Evolutionary conservation across 2,329 filamentous ascomycete genomes (phyloP).

Genomic region (Delphinella strobiligena): DNA sequence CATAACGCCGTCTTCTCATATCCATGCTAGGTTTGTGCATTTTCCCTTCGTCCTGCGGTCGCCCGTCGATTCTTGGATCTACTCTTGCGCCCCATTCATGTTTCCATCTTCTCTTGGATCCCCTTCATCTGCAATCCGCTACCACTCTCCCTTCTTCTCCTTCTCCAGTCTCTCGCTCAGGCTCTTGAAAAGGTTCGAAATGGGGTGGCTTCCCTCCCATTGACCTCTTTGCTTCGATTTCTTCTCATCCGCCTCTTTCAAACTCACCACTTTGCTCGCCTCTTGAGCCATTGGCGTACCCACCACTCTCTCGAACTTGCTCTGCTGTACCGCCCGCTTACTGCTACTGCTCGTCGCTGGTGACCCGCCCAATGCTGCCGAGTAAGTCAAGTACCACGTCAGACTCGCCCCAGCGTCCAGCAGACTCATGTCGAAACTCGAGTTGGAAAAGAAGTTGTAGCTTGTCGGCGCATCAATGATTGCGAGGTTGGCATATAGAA

Average conservation of each 20-base stretch:
- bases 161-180: background rate
- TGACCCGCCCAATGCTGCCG: slow-evolving; percentile 49
- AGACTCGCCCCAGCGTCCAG: slow-evolving; percentile 71
- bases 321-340: background rate
- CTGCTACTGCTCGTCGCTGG: background rate
- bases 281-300: background rate
- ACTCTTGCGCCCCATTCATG: too few relatives aligned
- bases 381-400: slow-evolving; percentile 75
- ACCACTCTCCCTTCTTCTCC: background rate
- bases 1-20: too few relatives aligned
- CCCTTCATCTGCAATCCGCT: too few relatives aligned
- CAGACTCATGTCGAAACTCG: slow-evolving; percentile 53
- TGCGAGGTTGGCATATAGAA: slow-evolving; percentile 72
- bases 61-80: too few relatives aligned
- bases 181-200: too few relatives aligned
- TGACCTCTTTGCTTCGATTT: too few relatives aligned
- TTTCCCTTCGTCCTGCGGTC: too few relatives aligned
- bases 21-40: too few relatives aligned
- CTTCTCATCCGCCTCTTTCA: background rate
- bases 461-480: slow-evolving; percentile 58
- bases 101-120: too few relatives aligned
- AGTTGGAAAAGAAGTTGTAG: slow-evolving; percentile 62
- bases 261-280: background rate
- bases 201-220: too few relatives aligned
- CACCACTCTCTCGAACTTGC: background rate